Evolutionary conservation across 768 basidiomycete genomes (phyloP), one percentile per base, ranked within the genome.

Genomic region (Boletellus emodensis): DNA sequence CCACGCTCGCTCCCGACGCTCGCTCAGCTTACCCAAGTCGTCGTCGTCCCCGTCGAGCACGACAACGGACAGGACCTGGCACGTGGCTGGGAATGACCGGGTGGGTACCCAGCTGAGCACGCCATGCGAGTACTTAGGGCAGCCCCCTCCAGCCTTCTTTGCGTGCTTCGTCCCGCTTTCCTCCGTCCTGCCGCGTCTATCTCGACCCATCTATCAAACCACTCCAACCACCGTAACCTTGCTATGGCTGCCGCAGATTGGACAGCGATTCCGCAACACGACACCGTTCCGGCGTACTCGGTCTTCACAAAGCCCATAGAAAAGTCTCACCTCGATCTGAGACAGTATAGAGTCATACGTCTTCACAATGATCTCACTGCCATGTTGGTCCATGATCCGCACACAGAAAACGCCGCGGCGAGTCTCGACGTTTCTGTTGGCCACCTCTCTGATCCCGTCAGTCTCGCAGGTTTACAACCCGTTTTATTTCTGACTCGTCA

Each of bases 401-500:
- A 82, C 55, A 83, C 94, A 6, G 96, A 99, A 72, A 96, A 94
- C 71, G 89, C 92, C 11, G 91, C 94, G 0, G 96, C 95, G 2
- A 90, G 91, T 63, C 77, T 99, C 61, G 90, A 95, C 69, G 93
- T 98, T 45, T 85, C 87, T 33, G 94, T 97, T 2, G 96, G 96
- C 4, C 94, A 98, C 69, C 69, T 99, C 46, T 83, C 80, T 39
- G 96, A 99, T 69, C 96, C 96, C 14, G 91, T 91, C 63, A 68
- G 86, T 74, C 12, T 0, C 35, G 36, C n/a, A 17, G n/a, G n/a
- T n/a, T 13, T 42, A 12, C 12, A 6, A 1, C 18, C 15, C n/a
- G 11, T 26, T 35, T 17, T 24, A 15, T 17, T 45, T n/a, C 42
- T 37, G 11, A n/a, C n/a, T 10, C 41, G 12, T 11, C 28, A 20